phyloP scores from a whole-genome alignment of 495 filamentous ascomycete genomes.

The Diplogelasinospora grovesii region DNA sequence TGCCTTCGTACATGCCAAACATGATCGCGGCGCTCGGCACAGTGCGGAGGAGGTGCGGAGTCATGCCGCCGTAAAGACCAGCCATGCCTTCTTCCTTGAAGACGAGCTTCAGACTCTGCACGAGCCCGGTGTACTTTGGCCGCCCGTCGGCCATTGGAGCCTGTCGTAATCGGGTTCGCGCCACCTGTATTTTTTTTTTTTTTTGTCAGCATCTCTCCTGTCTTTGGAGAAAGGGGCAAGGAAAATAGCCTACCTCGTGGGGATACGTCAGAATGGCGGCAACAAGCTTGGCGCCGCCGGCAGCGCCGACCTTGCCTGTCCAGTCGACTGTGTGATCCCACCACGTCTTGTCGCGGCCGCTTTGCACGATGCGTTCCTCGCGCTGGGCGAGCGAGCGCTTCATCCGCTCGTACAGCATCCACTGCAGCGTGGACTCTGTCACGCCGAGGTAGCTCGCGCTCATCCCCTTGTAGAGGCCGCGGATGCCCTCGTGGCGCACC shows the following conservation, averaged over 20 bases:
- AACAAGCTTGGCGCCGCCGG: conserved; percentile 73
- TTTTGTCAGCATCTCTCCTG: no score
- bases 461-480: conserved; percentile 77
- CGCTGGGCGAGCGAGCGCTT: conserved; percentile 58
- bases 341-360: conserved; percentile 46
- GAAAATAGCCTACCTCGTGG: no score
- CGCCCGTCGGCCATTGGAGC: conserved; percentile 65
- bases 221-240: no score
- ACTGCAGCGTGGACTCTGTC: conserved; percentile 77
- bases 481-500: conserved; percentile 65
- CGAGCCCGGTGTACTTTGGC: conserved; percentile 73
- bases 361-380: conserved; percentile 45
- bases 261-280: conserved; percentile 79
- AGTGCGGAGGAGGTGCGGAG: conserved; percentile 78
- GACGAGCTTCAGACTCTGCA: conserved; percentile 75
- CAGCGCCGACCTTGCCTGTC: conserved; percentile 67
- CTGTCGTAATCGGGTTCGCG: conserved; percentile 73
- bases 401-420: conserved; percentile 81
- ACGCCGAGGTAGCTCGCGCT: conserved; percentile 84
- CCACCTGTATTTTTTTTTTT: no score
- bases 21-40: conserved; percentile 87
- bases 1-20: conserved; percentile 85
- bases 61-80: conserved; percentile 77
- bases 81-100: conserved; percentile 79
- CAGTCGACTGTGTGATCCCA: conserved; percentile 62